Evolutionary conservation across 352 stramenopile species (phyloP), one percentile per base, ranked within the genome.

Genomic region (Phytophthora meadii): DNA sequence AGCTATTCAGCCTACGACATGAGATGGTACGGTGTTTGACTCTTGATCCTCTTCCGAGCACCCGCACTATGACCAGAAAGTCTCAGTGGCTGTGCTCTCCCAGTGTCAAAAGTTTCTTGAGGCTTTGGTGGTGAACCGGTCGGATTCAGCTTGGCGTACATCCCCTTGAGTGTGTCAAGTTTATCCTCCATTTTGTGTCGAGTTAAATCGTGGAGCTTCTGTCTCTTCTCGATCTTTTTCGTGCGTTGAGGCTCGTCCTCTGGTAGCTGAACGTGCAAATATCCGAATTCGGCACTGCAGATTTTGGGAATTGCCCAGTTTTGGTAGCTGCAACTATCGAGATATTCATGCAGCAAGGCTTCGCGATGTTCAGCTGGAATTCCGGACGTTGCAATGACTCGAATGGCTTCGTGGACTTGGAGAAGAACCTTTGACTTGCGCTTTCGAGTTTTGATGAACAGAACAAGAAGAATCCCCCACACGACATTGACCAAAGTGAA

Each of bases 401-500:
- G 62, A 5, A 82, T 72, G 17, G 70, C 70, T 36, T 86, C 66
- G 46, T 79, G 74, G 1, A 80, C 71, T 60, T 74, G 62, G 6
- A 83, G 49, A 0, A 82, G 50, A n/a, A 71, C 55, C 3, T 59
- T 32, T 7, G 62, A 65, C 3, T 46, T 42, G 7, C 73, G 60
- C 9, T 39, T 46, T 10, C 75, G 78, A 0, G 54, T 57, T 8
- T 76, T 72, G 10, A 84, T 61, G 60, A 65, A 81, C 3, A 55
- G 27, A 9, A 63, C 12, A 6, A 77, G 60, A 27, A 70, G 69
- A 0, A 70, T 1, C 1, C 36, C 64, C 75, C 77, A 82, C 11
- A 68, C 58, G 17, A 81, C 36, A 47, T 87, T 84, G 10, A 81
- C 63, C 0, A 84, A 24, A 0, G 77, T 82, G 45, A 87, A 87